Percentiles rank a stretch among this genome's conserved stretches.
phyloP scores from a whole-genome alignment of 139 green algal species.

The Coelastrella sp. region DNA sequence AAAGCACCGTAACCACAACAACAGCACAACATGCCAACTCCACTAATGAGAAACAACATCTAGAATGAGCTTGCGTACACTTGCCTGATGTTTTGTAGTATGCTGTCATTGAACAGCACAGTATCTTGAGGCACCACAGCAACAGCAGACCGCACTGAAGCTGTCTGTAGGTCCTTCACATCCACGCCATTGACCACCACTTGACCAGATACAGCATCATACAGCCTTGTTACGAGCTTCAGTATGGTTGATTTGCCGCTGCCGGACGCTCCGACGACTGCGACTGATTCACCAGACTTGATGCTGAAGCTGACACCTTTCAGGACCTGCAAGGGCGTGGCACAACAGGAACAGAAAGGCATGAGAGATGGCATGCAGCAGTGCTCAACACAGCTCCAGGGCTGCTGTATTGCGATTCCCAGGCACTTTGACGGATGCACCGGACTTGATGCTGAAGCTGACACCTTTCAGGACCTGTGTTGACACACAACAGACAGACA shows the following conservation, averaged over 20 bases:
- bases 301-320: conserved; percentile 62
- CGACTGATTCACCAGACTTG: conserved; percentile 81
- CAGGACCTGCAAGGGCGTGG: conserved; percentile 48
- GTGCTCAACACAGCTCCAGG: too few species aligned
- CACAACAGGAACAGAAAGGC: too few species aligned
- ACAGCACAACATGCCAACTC: too few species aligned
- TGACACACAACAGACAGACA: too few species aligned
- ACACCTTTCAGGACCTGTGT: conserved; percentile 61
- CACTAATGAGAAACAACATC: too few species aligned
- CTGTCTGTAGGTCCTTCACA: conserved; percentile 68
- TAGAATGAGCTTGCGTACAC: too few species aligned
- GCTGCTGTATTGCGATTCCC: too few species aligned
- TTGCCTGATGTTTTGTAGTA: conserved; percentile 80
- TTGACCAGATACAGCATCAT: conserved; percentile 67
- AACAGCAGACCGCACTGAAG: conserved; percentile 64
- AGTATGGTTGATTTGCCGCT: conserved; percentile 93
- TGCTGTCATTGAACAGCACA: conserved; percentile 81
- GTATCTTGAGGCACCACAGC: conserved; percentile 95
- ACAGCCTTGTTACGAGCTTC: conserved; percentile 82
- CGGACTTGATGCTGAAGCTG: conserved; percentile 65
- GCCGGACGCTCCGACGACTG: conserved; percentile 90
- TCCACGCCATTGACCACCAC: conserved; percentile 81
- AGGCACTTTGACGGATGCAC: conserved; percentile 85
- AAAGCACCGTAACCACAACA: too few species aligned
- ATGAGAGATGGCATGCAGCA: too few species aligned